Evolutionary conservation across 257 asterid genomes (phyloP).

Genomic region (Craterostigma plantagineum): DNA sequence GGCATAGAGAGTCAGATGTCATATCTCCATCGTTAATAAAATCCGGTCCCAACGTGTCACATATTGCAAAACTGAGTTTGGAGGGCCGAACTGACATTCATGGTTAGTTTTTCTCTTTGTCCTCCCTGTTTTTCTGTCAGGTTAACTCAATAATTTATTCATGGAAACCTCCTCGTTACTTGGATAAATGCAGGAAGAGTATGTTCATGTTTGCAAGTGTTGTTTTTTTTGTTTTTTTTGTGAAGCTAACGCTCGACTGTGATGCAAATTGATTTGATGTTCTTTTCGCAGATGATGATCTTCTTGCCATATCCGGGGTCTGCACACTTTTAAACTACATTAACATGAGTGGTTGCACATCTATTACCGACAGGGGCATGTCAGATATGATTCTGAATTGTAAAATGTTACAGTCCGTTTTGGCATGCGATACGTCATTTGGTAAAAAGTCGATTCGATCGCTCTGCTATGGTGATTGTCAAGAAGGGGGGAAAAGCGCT

Average conservation of each 20-base stretch:
- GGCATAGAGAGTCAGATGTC: too few species aligned
- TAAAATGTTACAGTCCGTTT: constrained; percentile 32
- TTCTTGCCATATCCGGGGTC: constrained; percentile 32
- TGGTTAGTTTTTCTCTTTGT: constrained; percentile 29
- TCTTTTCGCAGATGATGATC: constrained; percentile 39
- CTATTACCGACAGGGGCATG: constrained; percentile 60
- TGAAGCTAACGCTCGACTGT: too few species aligned
- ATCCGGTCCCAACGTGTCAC: constrained; percentile 16
- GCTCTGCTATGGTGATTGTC: constrained; percentile 33
- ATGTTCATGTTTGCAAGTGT: too few species aligned
- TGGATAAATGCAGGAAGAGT: too few species aligned
- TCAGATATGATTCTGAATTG: constrained; percentile 44
- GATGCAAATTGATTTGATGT: too few species aligned
- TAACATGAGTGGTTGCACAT: constrained; percentile 60
- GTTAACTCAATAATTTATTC: too few species aligned
- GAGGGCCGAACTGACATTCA: constrained; percentile 58
- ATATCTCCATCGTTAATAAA: too few species aligned
- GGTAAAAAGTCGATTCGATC: constrained; percentile 46
- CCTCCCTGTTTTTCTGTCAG: background rate
- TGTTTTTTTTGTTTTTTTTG: too few species aligned
- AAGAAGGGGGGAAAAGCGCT: constrained; percentile 9
- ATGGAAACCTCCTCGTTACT: too few species aligned
- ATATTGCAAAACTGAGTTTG: constrained; percentile 41
- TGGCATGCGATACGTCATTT: constrained; percentile 62
- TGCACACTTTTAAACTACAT: constrained; percentile 39